A percentile compares a stretch with the other conserved stretches of the same genome.
These are phyloP conservation scores for Wallacemonas collosoma DNA, from an alignment of 208 protist genomes.

Conservation along the genomic window DNA sequence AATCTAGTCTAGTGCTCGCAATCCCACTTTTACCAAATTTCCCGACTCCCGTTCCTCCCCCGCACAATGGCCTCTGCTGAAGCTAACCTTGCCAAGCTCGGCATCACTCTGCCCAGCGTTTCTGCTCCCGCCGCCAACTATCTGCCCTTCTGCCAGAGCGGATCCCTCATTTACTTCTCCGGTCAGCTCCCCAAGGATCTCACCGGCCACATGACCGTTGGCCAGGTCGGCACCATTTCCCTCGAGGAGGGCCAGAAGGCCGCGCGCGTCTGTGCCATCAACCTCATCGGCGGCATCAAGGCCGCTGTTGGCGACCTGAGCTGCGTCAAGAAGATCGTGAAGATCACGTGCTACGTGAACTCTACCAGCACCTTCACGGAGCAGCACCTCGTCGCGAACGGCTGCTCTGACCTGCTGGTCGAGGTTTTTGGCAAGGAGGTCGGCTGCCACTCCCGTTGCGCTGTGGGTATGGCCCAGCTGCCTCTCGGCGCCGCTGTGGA, in stretches of 20 bases:
- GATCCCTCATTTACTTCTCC: slow-evolving; percentile 56
- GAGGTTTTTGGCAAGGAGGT: slow-evolving; percentile 67
- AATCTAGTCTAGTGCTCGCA: neutral
- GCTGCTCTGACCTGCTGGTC: slow-evolving; percentile 74
- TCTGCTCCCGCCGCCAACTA: slow-evolving; percentile 75
- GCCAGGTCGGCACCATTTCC: slow-evolving; percentile 59
- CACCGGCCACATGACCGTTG: slow-evolving; percentile 43
- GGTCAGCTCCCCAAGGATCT: slow-evolving; percentile 75
- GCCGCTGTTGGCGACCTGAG: slow-evolving; percentile 62
- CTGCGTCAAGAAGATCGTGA: slow-evolving; percentile 73
- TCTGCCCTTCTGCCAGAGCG: slow-evolving; percentile 51
- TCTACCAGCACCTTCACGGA: slow-evolving; percentile 56
- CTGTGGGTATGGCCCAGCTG: slow-evolving; percentile 72
- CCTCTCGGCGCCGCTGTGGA: slow-evolving; percentile 72
- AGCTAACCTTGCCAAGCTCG: slow-evolving; percentile 57
- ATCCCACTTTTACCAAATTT: neutral
- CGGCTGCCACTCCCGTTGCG: slow-evolving; percentile 72
- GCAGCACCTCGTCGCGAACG: slow-evolving; percentile 74
- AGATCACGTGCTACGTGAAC: slow-evolving; percentile 79
- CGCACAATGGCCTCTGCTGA: slow-evolving; percentile 36
- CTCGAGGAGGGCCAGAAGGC: slow-evolving; percentile 66
- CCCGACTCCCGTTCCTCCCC: neutral
- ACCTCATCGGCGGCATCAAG: slow-evolving; percentile 65
- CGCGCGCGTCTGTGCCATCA: slow-evolving; percentile 44
- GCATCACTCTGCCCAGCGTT: slow-evolving; percentile 57